These are phyloP conservation scores for Tolypocladium endophyticum DNA, from an alignment of 2,329 filamentous ascomycete species.

Conservation along the genomic window DNA sequence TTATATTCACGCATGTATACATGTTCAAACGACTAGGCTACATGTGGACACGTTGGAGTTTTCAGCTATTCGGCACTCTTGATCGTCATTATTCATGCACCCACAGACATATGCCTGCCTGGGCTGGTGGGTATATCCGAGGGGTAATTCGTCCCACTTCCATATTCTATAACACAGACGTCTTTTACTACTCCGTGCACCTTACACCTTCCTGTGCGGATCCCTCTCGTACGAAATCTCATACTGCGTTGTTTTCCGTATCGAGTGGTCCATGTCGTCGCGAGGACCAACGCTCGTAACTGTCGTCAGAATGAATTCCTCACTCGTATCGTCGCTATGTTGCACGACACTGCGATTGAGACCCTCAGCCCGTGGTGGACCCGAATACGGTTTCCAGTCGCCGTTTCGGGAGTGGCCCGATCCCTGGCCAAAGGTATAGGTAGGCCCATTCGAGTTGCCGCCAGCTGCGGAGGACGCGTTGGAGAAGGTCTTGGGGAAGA, in stretches of 20 bases:
- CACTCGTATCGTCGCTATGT: constrained; percentile 17
- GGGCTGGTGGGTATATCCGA: not conserved
- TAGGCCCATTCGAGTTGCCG: constrained; percentile 8
- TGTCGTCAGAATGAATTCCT: constrained; percentile 22
- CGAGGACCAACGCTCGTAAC: constrained; percentile 3
- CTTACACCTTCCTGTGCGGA: not conserved
- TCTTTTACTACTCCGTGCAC: not conserved
- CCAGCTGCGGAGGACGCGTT: constrained; percentile 3
- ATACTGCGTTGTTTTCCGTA: constrained; percentile 25
- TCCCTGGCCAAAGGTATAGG: constrained; percentile 9
- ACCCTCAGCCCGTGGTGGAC: constrained; percentile 16
- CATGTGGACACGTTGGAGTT: not conserved
- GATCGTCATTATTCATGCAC: not conserved
- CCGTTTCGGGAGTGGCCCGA: constrained; percentile 7
- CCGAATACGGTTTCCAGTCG: constrained; percentile 21
- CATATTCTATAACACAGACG: not conserved
- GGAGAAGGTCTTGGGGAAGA: constrained; percentile 23
- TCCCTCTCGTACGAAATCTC: constrained; percentile 21
- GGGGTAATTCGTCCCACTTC: not conserved
- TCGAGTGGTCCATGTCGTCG: constrained; percentile 10
- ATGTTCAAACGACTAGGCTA: too few species aligned
- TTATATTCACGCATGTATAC: not conserved
- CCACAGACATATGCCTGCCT: not conserved
- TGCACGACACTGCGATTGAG: constrained; percentile 16
- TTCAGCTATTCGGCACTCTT: not conserved